Evolutionary conservation across 2,329 filamentous ascomycete species (phyloP).

Genomic region (Aureobasidium sp.): DNA sequence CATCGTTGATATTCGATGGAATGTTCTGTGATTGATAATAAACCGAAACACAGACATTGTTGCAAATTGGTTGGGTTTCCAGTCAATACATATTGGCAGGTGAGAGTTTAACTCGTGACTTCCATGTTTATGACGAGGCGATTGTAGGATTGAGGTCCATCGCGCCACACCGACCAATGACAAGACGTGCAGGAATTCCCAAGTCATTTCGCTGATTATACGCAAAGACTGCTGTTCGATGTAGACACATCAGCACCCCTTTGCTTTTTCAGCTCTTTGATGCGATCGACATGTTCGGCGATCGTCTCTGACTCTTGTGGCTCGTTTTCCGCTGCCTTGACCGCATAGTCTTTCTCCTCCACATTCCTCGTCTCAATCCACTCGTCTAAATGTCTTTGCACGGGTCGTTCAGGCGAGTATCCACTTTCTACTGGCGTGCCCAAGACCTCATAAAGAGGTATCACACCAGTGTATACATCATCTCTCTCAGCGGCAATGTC

Average conservation of each 20-base stretch:
- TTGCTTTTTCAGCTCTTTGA: background rate
- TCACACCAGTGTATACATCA: constrained; percentile 10
- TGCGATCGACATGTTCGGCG: constrained; percentile 5
- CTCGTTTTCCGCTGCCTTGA: background rate
- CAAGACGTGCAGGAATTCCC: too few species aligned
- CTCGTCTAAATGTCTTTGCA: background rate
- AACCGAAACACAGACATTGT: too few species aligned
- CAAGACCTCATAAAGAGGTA: background rate
- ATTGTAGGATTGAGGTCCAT: too few species aligned
- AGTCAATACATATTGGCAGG: too few species aligned
- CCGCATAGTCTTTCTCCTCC: background rate
- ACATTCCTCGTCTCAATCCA: constrained; percentile 1
- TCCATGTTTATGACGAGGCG: too few species aligned
- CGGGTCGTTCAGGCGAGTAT: constrained; percentile 3
- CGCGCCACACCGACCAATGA: too few species aligned
- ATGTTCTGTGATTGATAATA: too few species aligned
- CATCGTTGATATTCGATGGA: too few species aligned
- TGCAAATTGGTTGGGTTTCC: too few species aligned
- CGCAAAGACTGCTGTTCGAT: too few species aligned
- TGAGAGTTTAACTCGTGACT: too few species aligned
- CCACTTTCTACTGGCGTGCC: constrained; percentile 4
- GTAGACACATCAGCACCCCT: background rate
- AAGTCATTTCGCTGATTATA: too few species aligned
- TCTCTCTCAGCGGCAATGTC: constrained; percentile 3
- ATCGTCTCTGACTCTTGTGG: constrained; percentile 9